Conservation (phyloP, 2,329 filamentous ascomycete genomes). For the Stylonectria norvegica region DNA sequence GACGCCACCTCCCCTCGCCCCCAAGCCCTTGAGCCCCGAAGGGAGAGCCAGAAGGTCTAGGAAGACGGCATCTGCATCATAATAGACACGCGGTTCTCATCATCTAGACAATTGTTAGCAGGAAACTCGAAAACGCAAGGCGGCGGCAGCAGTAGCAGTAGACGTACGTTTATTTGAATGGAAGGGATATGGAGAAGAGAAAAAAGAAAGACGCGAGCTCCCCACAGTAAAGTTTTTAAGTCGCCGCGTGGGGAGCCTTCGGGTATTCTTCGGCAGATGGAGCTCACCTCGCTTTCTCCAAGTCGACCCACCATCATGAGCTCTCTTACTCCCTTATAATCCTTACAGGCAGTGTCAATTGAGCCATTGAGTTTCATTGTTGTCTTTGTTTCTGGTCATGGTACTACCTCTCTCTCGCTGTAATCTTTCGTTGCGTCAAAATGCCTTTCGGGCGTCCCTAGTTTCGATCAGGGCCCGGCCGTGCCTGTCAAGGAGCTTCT, state of each 20-base stretch:
- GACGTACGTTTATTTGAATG: slow-evolving; percentile 95
- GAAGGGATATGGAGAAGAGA: slow-evolving; percentile 82
- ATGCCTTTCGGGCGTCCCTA: slow-evolving; percentile 3
- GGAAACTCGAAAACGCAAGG: neutral
- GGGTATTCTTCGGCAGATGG: slow-evolving; percentile 28
- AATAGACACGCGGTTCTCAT: slow-evolving; percentile 99
- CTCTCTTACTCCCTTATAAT: slow-evolving; percentile 21
- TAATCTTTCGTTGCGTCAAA: slow-evolving; percentile 18
- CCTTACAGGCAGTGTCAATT: too few species aligned
- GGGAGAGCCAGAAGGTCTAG: slow-evolving; percentile 77
- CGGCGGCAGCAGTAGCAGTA: slow-evolving; percentile 4
- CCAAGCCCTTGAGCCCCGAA: slow-evolving; percentile 84
- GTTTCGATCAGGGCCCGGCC: slow-evolving; percentile 11
- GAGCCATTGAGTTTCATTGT: slow-evolving; percentile 4
- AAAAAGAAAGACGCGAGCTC: slow-evolving; percentile 43
- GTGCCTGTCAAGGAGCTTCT: slow-evolving; percentile 20
- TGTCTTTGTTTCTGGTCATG: slow-evolving; percentile 15
- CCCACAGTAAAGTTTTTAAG: slow-evolving; percentile 37
- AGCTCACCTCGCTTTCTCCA: slow-evolving; percentile 1
- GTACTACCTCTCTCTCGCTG: slow-evolving; percentile 25
- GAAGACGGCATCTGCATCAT: slow-evolving; percentile 72
- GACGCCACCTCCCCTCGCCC: slow-evolving; percentile 61
- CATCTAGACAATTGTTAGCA: slow-evolving; percentile 62
- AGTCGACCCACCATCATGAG: slow-evolving; percentile 18
- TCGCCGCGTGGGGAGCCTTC: slow-evolving; percentile 20